Conservation (phyloP, 208 protist species). For the Leishmania mexicana region DNA sequence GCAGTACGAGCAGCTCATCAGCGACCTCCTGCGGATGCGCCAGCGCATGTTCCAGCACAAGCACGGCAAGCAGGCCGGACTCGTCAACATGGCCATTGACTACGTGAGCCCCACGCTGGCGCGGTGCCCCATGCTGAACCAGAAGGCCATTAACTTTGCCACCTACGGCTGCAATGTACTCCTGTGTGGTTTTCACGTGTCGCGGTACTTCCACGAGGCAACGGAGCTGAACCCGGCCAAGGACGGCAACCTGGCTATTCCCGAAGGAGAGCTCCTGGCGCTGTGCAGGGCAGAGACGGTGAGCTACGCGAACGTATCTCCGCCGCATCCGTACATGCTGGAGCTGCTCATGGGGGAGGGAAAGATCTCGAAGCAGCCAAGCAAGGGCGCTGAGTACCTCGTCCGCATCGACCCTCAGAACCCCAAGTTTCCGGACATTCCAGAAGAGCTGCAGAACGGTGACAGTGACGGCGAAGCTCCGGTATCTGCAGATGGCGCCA, state of each 20-base stretch:
- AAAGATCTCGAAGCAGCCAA: constrained; percentile 81
- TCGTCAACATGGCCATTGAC: constrained; percentile 78
- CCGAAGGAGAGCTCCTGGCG: constrained; percentile 57
- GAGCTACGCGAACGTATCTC: constrained; percentile 72
- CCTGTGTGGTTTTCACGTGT: constrained; percentile 83
- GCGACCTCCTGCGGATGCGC: constrained; percentile 83
- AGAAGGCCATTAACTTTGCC: constrained; percentile 91
- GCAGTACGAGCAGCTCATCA: constrained; percentile 86
- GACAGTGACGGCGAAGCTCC: constrained; percentile 5
- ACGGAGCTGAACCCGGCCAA: constrained; percentile 89
- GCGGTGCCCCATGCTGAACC: constrained; percentile 85
- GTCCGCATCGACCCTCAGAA: constrained; percentile 73
- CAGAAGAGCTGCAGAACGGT: constrained; percentile 68
- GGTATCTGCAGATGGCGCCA: constrained; percentile 3
- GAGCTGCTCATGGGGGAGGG: constrained; percentile 72
- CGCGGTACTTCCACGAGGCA: constrained; percentile 91
- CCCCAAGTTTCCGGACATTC: constrained; percentile 89
- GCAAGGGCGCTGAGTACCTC: constrained; percentile 49
- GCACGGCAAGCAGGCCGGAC: constrained; percentile 61
- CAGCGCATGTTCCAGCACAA: constrained; percentile 88
- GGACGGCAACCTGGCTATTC: constrained; percentile 70
- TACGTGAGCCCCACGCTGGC: constrained; percentile 69
- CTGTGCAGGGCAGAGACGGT: constrained; percentile 74
- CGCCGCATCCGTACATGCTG: constrained; percentile 90
- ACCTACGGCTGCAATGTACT: constrained; percentile 79